Evolutionary conservation across 257 asterid genomes (phyloP).

Genomic region (Catharanthus roseus): DNA sequence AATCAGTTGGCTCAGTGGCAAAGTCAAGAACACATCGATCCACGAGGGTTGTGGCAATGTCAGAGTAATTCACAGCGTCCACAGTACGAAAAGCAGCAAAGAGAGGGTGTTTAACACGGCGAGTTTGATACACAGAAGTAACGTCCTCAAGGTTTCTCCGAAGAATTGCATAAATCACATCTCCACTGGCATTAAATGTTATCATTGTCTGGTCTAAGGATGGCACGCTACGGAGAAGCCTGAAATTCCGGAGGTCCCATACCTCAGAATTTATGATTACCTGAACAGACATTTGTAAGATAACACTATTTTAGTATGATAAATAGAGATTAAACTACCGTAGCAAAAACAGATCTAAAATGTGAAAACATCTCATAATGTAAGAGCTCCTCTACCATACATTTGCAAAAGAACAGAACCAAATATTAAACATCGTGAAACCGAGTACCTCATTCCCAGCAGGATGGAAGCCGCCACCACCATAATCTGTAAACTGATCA

Average conservation of each 20-base stretch:
- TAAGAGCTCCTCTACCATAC: neutral
- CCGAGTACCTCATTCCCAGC: slow-evolving; percentile 89
- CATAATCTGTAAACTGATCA: slow-evolving; percentile 84
- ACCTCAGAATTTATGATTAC: slow-evolving; percentile 95
- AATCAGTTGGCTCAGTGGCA: slow-evolving; percentile 89
- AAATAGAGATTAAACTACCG: slow-evolving; percentile 2
- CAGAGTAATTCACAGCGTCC: slow-evolving; percentile 85
- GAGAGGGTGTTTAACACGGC: slow-evolving; percentile 90
- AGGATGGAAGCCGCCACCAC: slow-evolving; percentile 99
- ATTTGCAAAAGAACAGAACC: neutral
- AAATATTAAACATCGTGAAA: neutral
- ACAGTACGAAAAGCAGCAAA: slow-evolving; percentile 92
- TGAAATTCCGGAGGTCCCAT: slow-evolving; percentile 87
- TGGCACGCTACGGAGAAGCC: slow-evolving; percentile 82
- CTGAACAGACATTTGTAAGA: slow-evolving; percentile 27
- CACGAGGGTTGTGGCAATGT: slow-evolving; percentile 84
- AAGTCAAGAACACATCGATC: slow-evolving; percentile 96
- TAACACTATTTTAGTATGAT: neutral
- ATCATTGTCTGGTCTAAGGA: slow-evolving; percentile 82
- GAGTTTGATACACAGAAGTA: slow-evolving; percentile 64
- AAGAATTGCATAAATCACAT: slow-evolving; percentile 81
- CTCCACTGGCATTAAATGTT: slow-evolving; percentile 84
- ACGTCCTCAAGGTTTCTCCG: slow-evolving; percentile 96
- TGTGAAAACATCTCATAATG: too few species aligned
- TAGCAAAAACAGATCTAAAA: neutral